Percentiles rank a stretch among this genome's conserved stretches.
Evolutionary conservation across 73 alveolate species (phyloP).

Genomic region (Durusdinium trenchii): DNA sequence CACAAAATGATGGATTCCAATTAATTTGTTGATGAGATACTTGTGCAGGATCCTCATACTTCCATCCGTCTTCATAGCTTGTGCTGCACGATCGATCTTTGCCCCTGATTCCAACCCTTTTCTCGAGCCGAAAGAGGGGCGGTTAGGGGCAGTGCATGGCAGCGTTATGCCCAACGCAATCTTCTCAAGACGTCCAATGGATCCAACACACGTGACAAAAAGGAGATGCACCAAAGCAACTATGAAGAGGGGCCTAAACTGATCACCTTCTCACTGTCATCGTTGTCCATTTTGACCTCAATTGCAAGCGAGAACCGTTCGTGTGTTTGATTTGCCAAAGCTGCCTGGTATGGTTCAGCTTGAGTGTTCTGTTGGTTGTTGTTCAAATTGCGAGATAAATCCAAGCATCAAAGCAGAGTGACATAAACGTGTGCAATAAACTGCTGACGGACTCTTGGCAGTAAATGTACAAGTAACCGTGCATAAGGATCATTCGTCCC

Average conservation of each 20-base stretch:
- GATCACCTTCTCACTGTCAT: slow-evolving; percentile 58
- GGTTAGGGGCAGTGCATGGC: not conserved
- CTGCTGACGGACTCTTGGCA: no score
- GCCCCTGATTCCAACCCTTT: not conserved
- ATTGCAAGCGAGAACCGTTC: no score
- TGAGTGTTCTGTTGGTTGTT: no score
- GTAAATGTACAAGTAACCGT: no score
- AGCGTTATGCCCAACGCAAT: not conserved
- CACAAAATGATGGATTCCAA: not conserved
- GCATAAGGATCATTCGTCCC: no score
- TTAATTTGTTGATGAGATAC: not conserved
- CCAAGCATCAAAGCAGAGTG: no score
- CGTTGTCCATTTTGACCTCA: slow-evolving; percentile 51
- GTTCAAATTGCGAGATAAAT: no score
- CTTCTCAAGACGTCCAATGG: not conserved
- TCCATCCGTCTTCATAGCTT: not conserved
- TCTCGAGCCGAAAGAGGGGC: slow-evolving; percentile 1
- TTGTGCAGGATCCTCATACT: slow-evolving; percentile 55
- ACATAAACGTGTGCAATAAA: no score
- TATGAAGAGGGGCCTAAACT: slow-evolving; percentile 19
- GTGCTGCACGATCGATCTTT: not conserved
- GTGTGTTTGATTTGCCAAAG: no score
- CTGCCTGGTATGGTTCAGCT: no score
- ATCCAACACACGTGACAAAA: not conserved
- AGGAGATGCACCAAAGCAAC: not conserved